A percentile compares a stretch with the other conserved stretches of the same genome.
Conservation (phyloP, 2,329 filamentous ascomycete genomes). For the Colletotrichum cereale region DNA sequence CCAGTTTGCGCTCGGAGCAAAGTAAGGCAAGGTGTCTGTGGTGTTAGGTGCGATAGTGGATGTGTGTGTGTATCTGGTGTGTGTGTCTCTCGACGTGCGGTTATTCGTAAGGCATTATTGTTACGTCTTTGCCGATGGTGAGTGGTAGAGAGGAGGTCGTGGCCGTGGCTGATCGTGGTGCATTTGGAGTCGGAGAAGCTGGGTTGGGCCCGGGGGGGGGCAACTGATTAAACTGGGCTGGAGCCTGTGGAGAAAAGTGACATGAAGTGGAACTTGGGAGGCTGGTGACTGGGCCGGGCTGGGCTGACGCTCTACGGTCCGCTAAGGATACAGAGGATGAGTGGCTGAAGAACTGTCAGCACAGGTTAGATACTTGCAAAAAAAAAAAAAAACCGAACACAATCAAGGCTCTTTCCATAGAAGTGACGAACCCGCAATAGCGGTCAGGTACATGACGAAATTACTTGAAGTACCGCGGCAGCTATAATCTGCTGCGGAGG, state of each 20-base stretch:
- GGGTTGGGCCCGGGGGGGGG: constrained; percentile 1
- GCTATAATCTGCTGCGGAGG: neutral
- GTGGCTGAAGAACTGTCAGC: constrained; percentile 7
- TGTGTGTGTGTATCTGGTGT: neutral
- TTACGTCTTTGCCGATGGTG: constrained; percentile 8
- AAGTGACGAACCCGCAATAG: neutral
- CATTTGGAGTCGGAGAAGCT: constrained; percentile 16
- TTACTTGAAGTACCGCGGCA: neutral
- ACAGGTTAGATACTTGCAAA: constrained; percentile 8
- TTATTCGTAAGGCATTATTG: constrained; percentile 12
- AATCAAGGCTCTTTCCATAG: neutral
- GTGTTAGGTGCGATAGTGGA: neutral
- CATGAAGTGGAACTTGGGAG: neutral
- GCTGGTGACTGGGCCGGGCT: neutral
- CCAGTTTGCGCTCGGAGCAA: neutral
- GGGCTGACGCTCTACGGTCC: neutral
- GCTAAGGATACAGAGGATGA: neutral
- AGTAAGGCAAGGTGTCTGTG: neutral
- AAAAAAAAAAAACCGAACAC: neutral
- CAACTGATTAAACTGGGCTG: constrained; percentile 1
- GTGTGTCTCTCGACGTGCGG: neutral
- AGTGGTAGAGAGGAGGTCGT: constrained; percentile 10
- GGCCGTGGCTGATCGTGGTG: constrained; percentile 9
- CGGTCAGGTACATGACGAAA: neutral
- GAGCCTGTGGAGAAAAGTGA: constrained; percentile 11